A percentile compares a stretch with the other conserved stretches of the same genome.
Conservation (phyloP, 2,329 filamentous ascomycete species). For the Verticillium tricorpus region DNA sequence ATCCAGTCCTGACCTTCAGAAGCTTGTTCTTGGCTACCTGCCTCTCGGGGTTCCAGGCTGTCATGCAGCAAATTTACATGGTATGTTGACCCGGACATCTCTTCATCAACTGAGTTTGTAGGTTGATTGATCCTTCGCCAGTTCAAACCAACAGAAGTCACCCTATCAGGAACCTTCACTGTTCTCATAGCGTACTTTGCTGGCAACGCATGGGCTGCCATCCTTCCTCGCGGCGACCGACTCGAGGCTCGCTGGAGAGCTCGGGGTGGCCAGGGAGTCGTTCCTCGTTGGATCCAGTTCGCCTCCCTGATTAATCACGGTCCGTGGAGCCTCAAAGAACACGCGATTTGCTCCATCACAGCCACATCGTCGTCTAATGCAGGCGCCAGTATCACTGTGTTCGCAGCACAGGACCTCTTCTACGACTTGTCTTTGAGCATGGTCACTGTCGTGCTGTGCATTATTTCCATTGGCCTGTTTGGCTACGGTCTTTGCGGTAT, state of each 20-base stretch:
- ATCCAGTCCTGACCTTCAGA: constrained; percentile 47
- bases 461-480: constrained; percentile 50
- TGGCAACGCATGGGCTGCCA: constrained; percentile 39
- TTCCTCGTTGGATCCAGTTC: constrained; percentile 34
- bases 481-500: constrained; percentile 51
- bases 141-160: constrained; percentile 48
- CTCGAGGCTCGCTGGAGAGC: constrained; percentile 41
- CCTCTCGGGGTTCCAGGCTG: constrained; percentile 48
- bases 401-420: constrained; percentile 46
- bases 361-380: constrained; percentile 50
- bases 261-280: constrained; percentile 31
- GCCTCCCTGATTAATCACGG: constrained; percentile 45
- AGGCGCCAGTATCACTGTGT: constrained; percentile 33
- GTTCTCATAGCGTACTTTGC: constrained; percentile 53
- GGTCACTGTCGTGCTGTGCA: constrained; percentile 41
- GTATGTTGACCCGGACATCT: constrained; percentile 23
- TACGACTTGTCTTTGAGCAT: constrained; percentile 42
- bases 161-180: constrained; percentile 49
- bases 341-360: constrained; percentile 48
- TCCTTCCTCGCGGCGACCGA: constrained; percentile 49
- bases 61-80: constrained; percentile 51
- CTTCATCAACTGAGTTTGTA: neutral
- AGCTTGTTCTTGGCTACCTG: constrained; percentile 43
- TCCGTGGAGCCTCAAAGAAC: constrained; percentile 51
- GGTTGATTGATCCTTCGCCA: constrained; percentile 14